These are phyloP conservation scores for Collybiopsis confluens DNA, from an alignment of 768 basidiomycete species.

Conservation along the genomic window DNA sequence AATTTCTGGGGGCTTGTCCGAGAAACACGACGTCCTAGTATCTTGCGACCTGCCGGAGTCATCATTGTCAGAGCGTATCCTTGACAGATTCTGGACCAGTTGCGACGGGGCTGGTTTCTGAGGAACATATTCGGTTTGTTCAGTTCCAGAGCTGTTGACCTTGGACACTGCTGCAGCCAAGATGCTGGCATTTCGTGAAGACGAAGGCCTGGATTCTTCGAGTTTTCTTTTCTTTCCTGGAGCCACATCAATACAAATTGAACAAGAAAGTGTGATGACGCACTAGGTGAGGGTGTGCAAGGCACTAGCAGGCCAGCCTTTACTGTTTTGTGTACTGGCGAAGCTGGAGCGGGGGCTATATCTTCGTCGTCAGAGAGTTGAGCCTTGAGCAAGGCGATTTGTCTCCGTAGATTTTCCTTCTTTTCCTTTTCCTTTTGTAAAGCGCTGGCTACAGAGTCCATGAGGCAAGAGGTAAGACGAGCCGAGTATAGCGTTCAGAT, in stretches of 20 bases:
- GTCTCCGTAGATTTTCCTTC: constrained; percentile 45
- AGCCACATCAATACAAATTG: constrained; percentile 1
- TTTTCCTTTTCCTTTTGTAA: constrained; percentile 29
- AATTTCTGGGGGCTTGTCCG: constrained; percentile 27
- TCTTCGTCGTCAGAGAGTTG: constrained; percentile 41
- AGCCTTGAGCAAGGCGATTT: constrained; percentile 55
- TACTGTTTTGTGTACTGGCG: constrained; percentile 46
- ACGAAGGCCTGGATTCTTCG: constrained; percentile 18
- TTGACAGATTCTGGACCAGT: constrained; percentile 48
- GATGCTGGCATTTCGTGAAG: constrained; percentile 3
- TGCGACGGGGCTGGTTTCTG: constrained; percentile 45
- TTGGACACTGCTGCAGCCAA: not conserved
- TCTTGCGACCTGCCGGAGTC: constrained; percentile 11
- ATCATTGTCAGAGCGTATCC: constrained; percentile 20
- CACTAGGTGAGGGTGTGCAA: constrained; percentile 57
- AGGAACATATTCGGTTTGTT: constrained; percentile 8
- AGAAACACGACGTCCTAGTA: constrained; percentile 29
- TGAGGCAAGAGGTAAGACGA: constrained; percentile 18
- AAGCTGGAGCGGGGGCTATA: constrained; percentile 19
- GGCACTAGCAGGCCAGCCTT: constrained; percentile 38
- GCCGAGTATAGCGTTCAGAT: no score
- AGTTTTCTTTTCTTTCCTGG: constrained; percentile 45
- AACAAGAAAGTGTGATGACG: constrained; percentile 15
- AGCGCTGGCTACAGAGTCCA: constrained; percentile 55
- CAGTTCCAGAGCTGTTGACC: not conserved